Conservation (phyloP, 768 basidiomycete genomes). For the Sporobolomyces pararoseus region DNA sequence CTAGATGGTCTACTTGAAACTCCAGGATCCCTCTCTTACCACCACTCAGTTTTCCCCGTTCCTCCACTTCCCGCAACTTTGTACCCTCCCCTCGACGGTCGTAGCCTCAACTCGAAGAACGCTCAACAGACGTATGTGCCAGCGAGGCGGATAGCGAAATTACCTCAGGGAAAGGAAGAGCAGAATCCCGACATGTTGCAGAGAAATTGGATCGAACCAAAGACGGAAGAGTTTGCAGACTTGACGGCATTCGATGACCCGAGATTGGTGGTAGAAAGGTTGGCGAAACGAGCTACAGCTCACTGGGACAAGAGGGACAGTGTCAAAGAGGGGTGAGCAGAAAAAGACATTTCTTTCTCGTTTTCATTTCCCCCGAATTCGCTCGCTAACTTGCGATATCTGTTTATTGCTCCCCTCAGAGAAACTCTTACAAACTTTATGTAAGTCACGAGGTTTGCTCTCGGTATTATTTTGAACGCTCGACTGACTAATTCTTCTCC, state of each 20-base stretch:
- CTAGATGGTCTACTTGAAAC: constrained; percentile 36
- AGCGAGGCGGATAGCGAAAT: neutral
- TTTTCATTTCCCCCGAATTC: neutral
- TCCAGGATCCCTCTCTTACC: constrained; percentile 34
- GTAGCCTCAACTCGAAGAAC: neutral
- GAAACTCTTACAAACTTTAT: constrained; percentile 42
- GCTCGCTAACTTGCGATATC: neutral
- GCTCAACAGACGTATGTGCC: constrained; percentile 26
- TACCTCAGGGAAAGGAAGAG: neutral
- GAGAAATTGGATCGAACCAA: constrained; percentile 34
- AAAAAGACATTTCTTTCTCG: neutral
- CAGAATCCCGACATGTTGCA: neutral
- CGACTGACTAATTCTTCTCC: neutral
- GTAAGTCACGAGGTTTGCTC: neutral
- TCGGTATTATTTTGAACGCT: neutral
- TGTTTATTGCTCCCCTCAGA: no score
- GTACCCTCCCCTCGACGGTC: constrained; percentile 28
- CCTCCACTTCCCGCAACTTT: constrained; percentile 33
- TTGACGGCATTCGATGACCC: constrained; percentile 32
- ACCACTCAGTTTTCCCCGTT: constrained; percentile 41
- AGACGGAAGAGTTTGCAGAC: constrained; percentile 34
- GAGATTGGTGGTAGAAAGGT: constrained; percentile 17
- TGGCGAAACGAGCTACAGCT: constrained; percentile 29
- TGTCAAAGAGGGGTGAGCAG: constrained; percentile 36
- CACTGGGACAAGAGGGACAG: constrained; percentile 42